phyloP scores from a whole-genome alignment of 2,329 filamentous ascomycete genomes.

The Lachnellula arida region DNA sequence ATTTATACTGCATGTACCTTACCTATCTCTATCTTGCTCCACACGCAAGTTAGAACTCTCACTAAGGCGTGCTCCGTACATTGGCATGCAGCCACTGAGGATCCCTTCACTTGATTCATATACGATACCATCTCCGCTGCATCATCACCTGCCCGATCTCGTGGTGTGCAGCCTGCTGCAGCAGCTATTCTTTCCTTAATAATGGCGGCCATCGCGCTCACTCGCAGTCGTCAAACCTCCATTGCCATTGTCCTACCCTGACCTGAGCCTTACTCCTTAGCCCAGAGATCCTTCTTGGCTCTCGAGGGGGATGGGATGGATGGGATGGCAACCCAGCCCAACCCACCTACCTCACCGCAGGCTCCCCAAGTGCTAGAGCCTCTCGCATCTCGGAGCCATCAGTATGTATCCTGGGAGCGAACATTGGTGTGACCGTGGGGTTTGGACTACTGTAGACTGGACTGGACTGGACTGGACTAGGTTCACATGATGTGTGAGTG shows the following conservation, averaged over 20 bases:
- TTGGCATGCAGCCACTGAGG: background rate
- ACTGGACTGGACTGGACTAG: background rate
- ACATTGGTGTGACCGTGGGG: slow-evolving; percentile 9
- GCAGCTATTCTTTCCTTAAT: slow-evolving; percentile 1
- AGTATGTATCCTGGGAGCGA: background rate
- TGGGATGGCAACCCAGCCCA: slow-evolving; percentile 4
- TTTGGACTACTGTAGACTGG: background rate
- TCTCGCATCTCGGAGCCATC: slow-evolving; percentile 6
- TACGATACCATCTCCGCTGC: background rate
- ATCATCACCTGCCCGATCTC: slow-evolving; percentile 8
- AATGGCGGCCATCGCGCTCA: background rate
- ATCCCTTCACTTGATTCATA: background rate
- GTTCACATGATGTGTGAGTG: background rate
- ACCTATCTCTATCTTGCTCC: background rate
- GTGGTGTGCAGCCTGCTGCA: background rate
- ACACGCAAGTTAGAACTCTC: background rate
- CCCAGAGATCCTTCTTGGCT: background rate
- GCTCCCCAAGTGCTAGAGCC: background rate
- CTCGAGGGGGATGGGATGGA: background rate
- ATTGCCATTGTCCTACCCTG: background rate
- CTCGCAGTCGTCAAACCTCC: background rate
- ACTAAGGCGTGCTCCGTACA: background rate
- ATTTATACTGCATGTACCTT: background rate
- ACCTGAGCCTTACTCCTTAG: background rate
- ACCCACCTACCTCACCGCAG: too few relatives aligned